Percentiles rank a stretch among this genome's conserved stretches.
Conservation (phyloP, 352 stramenopile genomes). For the Phytophthora ramorum region DNA sequence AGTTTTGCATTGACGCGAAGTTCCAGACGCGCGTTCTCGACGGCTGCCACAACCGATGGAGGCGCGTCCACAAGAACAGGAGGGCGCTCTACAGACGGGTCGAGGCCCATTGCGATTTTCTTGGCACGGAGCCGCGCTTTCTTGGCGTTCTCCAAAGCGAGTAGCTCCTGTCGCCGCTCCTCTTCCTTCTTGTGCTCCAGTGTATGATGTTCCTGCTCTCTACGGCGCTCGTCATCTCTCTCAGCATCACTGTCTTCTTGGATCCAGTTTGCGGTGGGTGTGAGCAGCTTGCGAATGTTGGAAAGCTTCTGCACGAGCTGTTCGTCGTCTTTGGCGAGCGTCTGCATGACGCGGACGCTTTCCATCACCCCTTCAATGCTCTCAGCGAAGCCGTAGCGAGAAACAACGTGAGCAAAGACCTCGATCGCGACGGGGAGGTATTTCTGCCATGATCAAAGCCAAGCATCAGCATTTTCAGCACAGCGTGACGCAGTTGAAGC, state of each 20-base stretch:
- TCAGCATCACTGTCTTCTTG: conserved; percentile 57
- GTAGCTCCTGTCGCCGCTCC: conserved; percentile 33
- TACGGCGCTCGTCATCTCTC: conserved; percentile 40
- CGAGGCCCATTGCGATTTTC: conserved; percentile 66
- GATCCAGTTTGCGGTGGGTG: conserved; percentile 63
- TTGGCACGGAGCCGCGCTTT: conserved; percentile 56
- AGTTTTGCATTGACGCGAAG: conserved; percentile 55
- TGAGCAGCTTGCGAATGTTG: conserved; percentile 51
- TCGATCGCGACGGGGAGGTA: conserved; percentile 60
- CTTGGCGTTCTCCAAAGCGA: conserved; percentile 46
- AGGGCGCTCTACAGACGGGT: conserved; percentile 50
- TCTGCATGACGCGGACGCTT: conserved; percentile 49
- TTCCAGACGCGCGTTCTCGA: conserved; percentile 32
- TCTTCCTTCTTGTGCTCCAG: conserved; percentile 41
- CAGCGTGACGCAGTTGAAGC: not conserved
- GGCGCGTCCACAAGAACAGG: conserved; percentile 44
- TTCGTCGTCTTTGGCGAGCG: conserved; percentile 49
- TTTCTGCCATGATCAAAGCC: conserved; percentile 29
- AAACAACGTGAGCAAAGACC: conserved; percentile 45
- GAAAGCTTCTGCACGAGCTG: conserved; percentile 50
- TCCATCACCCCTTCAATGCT: conserved; percentile 58
- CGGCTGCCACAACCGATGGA: conserved; percentile 33
- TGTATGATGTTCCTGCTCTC: conserved; percentile 36
- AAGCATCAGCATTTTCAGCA: not conserved
- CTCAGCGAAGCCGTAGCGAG: conserved; percentile 53